phyloP scores from a whole-genome alignment of 208 protist genomes.

The Polymyxa betae region DNA sequence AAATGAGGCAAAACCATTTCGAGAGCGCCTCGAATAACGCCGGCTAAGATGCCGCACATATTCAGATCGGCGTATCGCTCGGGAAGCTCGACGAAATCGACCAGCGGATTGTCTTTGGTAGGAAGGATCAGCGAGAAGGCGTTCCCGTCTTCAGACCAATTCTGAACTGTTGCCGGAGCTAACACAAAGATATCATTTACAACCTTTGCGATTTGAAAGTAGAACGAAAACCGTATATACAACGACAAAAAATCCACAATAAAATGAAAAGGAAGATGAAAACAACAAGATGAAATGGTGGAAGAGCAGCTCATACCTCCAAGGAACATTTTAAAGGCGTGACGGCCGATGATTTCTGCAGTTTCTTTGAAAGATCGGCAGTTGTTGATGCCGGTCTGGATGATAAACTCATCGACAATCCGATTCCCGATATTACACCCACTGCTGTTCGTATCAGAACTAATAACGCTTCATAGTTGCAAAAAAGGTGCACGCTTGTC shows the following conservation, averaged over 20 bases:
- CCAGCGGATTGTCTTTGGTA: conserved; percentile 43
- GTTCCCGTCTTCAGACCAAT: background rate
- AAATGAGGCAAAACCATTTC: conserved; percentile 1
- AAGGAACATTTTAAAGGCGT: conserved; percentile 50
- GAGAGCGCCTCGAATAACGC: background rate
- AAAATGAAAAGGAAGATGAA: background rate
- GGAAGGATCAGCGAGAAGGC: conserved; percentile 6
- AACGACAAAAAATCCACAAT: background rate
- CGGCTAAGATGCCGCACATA: background rate
- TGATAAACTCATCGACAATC: conserved; percentile 35
- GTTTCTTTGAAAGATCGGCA: background rate
- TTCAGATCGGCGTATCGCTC: conserved; percentile 23
- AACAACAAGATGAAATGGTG: background rate
- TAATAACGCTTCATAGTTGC: no score
- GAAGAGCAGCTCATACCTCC: background rate
- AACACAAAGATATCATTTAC: background rate
- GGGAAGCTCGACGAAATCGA: conserved; percentile 24
- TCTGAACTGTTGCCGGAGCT: background rate
- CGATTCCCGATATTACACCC: conserved; percentile 2
- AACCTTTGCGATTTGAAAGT: background rate
- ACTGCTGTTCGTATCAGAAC: no score
- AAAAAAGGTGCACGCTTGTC: no score
- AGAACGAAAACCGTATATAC: background rate
- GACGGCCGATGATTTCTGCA: background rate
- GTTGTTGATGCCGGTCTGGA: background rate